These are phyloP conservation scores for Protoeuglena noctilucae DNA, from an alignment of 139 green algal genomes.

Conservation along the genomic window DNA sequence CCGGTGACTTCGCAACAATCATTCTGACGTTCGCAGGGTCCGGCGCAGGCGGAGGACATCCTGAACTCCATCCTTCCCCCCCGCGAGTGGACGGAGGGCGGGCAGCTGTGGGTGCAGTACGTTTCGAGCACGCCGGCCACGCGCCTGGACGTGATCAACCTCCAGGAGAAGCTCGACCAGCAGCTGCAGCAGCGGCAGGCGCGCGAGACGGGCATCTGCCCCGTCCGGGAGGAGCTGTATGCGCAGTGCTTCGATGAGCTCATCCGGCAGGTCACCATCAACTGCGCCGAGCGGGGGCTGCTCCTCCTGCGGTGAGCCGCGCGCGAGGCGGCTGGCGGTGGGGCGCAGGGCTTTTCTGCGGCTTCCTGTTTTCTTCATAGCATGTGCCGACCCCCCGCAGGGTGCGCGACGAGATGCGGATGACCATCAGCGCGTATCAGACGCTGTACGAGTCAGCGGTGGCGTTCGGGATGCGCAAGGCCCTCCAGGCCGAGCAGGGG, in stretches of 20 bases:
- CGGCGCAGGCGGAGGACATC: constrained; percentile 71
- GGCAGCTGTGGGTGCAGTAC: constrained; percentile 76
- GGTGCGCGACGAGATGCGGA: constrained; percentile 67
- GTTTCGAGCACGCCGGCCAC: constrained; percentile 62
- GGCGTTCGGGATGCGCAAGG: constrained; percentile 75
- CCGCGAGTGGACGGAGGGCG: constrained; percentile 68
- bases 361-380: no score
- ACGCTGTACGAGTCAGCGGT: constrained; percentile 70
- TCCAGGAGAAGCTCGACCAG: constrained; percentile 71
- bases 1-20: neutral
- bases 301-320: constrained; percentile 63
- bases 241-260: constrained; percentile 67
- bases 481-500: constrained; percentile 63
- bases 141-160: constrained; percentile 64
- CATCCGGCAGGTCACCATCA: constrained; percentile 62
- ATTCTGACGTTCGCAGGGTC: constrained; percentile 17
- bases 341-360: no score
- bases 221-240: constrained; percentile 77
- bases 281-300: constrained; percentile 65
- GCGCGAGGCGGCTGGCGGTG: no score
- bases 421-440: constrained; percentile 66
- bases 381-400: no score
- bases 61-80: constrained; percentile 72
- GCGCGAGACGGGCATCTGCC: constrained; percentile 72
- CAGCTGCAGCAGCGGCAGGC: constrained; percentile 71